Evolutionary conservation across 805 yeast genomes (phyloP), one percentile per base, ranked within the genome.

Genomic region (Wickerhamomyces xylosicus): DNA sequence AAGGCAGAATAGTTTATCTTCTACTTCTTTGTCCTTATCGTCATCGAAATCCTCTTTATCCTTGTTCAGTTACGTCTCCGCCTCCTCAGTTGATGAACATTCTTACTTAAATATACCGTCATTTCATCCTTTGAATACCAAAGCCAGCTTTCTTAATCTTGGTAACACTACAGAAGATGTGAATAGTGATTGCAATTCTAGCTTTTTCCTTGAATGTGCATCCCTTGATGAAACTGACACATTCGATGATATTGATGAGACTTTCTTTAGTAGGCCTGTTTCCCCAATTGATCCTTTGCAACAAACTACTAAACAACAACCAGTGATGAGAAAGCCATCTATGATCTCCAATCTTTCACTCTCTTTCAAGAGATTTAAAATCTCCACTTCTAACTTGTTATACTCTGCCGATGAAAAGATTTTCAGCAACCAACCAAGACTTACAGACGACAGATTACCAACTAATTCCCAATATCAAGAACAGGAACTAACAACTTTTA

Each of bases 361-460:
- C 8, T 52, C 57, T 2, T 32, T 54, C 3, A 41, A 36, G 21
- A 42, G 38, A 36, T 41, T 51, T 9, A 40, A 53, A 4, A 35
- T 29, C 5, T 38, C 49, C 2, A 42, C 56, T 2, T 15, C 33
- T 10, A 31, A 31, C 17, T 31, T 31, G 13, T 37, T 41, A 21
- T 41, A 41, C 8, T 39, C 45, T 14, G 44, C 45, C 34, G 46
- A 50, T 31, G 52, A 48, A 4, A 21, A 52, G 5, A 31, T 53
- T 21, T 51, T 53, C 31, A 53, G 44, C 14, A 47, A 50, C 22
- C 56, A 54, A 41, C 58, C 58, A 15, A 40, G 56, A 15, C 28
- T 44, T 9, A 54, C 56, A 5, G 57, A 54, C 38, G 57, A 54
- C 31, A 47, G 35, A 32, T 27, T 46, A 3, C 56, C 18, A 36